Conservation (phyloP, 331 rosid species). For the Pyrus hybrid region DNA sequence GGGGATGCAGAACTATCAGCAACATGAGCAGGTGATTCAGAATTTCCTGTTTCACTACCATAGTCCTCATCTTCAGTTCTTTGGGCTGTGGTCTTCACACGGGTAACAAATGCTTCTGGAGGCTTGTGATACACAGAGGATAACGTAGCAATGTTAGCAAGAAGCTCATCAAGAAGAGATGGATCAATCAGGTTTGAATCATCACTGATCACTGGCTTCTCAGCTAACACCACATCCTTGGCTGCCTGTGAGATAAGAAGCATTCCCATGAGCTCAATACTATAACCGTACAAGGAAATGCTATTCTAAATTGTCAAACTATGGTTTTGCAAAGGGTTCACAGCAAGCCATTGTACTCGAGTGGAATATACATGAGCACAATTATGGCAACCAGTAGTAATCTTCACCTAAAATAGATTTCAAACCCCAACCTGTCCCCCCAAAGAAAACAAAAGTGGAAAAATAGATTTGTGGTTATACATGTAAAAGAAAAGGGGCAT, state of each 20-base stretch:
- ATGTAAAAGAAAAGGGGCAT: background rate
- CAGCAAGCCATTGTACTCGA: background rate
- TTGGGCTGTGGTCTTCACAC: slow-evolving; percentile 55
- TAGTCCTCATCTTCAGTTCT: slow-evolving; percentile 86
- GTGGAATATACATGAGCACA: background rate
- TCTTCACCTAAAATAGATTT: background rate
- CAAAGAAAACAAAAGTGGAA: background rate
- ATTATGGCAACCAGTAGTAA: background rate
- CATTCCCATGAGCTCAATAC: slow-evolving; percentile 16
- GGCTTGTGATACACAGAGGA: slow-evolving; percentile 99
- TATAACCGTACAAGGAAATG: background rate
- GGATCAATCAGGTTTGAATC: slow-evolving; percentile 93
- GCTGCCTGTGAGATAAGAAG: slow-evolving; percentile 73
- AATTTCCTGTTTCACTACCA: slow-evolving; percentile 71
- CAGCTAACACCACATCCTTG: slow-evolving; percentile 98
- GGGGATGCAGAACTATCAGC: slow-evolving; percentile 63
- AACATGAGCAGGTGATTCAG: slow-evolving; percentile 62
- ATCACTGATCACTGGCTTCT: slow-evolving; percentile 96
- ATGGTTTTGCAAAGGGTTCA: background rate
- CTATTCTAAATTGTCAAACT: background rate
- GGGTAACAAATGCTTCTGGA: slow-evolving; percentile 93
- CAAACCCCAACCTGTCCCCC: background rate
- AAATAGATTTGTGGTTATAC: background rate
- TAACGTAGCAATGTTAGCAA: slow-evolving; percentile 91
- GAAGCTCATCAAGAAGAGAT: slow-evolving; percentile 95